Conservation (phyloP, 192 early-diverging fungal genomes). For the Backusella tuberculispora region DNA sequence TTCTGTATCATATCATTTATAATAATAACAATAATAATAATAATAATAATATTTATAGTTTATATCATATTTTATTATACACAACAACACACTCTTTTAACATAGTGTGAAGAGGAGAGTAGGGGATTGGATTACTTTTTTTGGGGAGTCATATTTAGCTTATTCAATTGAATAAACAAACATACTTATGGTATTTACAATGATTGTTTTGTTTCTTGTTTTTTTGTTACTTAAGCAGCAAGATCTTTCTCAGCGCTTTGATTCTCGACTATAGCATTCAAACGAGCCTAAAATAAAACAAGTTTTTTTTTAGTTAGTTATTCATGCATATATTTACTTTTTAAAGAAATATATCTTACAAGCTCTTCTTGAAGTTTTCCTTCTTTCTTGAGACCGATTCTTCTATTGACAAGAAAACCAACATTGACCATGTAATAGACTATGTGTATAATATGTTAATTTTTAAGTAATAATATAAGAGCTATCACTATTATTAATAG, state of each 20-base stretch:
- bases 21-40: background rate
- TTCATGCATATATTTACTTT: background rate
- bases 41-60: background rate
- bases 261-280: background rate
- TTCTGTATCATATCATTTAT: constrained; percentile 4
- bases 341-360: constrained; percentile 21
- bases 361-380: constrained; percentile 44
- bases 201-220: background rate
- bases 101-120: no score
- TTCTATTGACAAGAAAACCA: constrained; percentile 36
- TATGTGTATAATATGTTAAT: background rate
- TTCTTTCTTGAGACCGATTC: constrained; percentile 44
- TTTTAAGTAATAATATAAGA: background rate
- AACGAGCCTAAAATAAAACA: constrained; percentile 15
- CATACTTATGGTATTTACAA: background rate
- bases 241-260: constrained; percentile 16
- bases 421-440: constrained; percentile 45
- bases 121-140: no score
- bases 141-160: no score
- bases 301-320: background rate
- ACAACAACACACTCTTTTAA: no score
- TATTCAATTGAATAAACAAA: no score
- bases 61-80: background rate
- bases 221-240: constrained; percentile 13
- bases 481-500: no score